Conservation (phyloP, 768 basidiomycete genomes). For the Agrocybe chaxingu region DNA sequence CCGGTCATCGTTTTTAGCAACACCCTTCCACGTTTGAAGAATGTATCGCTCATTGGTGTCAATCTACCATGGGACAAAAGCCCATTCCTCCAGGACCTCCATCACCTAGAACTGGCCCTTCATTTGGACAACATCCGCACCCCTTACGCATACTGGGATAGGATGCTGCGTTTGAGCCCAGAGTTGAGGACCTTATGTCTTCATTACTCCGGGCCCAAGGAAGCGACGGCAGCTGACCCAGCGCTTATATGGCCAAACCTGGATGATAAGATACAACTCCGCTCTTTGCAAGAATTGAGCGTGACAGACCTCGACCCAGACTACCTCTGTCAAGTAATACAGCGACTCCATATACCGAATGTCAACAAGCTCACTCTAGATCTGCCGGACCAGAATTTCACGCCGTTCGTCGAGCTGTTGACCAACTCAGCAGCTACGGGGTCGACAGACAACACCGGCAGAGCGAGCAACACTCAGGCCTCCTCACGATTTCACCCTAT, state of each 20-base stretch:
- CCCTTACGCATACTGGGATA: constrained; percentile 50
- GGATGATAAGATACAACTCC: constrained; percentile 31
- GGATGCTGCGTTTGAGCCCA: constrained; percentile 49
- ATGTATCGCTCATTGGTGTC: constrained; percentile 62
- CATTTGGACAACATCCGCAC: constrained; percentile 59
- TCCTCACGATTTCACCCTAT: neutral
- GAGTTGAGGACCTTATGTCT: constrained; percentile 44
- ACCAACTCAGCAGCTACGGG: constrained; percentile 14
- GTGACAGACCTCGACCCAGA: constrained; percentile 56
- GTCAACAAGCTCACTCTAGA: constrained; percentile 44
- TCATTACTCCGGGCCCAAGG: constrained; percentile 57
- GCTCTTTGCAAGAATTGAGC: constrained; percentile 40
- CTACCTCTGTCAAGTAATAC: constrained; percentile 45
- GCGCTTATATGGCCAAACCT: constrained; percentile 31
- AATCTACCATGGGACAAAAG: constrained; percentile 57
- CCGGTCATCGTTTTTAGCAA: constrained; percentile 59
- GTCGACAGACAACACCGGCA: constrained; percentile 1
- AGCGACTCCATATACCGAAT: constrained; percentile 42
- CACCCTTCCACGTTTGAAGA: constrained; percentile 44
- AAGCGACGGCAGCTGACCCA: constrained; percentile 26
- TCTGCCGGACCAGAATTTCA: constrained; percentile 55
- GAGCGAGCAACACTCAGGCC: neutral
- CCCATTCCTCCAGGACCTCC: constrained; percentile 46
- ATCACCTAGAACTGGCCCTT: constrained; percentile 54
- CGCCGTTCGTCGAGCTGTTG: constrained; percentile 39